Percentiles rank a stretch among this genome's conserved stretches.
Conservation (phyloP, 192 early-diverging fungal species). For the Endogone sp. region DNA sequence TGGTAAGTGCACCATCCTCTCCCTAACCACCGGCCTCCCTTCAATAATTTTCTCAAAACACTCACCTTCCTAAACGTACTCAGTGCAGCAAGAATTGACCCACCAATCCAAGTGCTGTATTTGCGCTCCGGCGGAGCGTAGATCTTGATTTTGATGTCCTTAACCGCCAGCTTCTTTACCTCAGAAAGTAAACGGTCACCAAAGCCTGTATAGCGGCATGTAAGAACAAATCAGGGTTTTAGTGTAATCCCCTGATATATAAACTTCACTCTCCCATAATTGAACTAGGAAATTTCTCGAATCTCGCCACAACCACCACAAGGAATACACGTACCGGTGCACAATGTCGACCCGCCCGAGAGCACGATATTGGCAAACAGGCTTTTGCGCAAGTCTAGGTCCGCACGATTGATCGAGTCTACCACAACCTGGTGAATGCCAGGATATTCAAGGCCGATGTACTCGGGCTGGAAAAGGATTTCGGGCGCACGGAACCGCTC, state of each 20-base stretch:
- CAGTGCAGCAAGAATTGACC: slow-evolving; percentile 90
- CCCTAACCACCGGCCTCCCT: no score
- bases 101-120: slow-evolving; percentile 98
- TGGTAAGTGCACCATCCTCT: no score
- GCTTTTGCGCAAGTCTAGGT: slow-evolving; percentile 89
- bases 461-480: slow-evolving; percentile 92
- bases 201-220: slow-evolving; percentile 81
- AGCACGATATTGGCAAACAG: slow-evolving; percentile 91
- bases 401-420: slow-evolving; percentile 89
- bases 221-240: background rate
- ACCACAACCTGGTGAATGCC: slow-evolving; percentile 93
- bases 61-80: slow-evolving; percentile 94
- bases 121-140: slow-evolving; percentile 96
- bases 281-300: background rate
- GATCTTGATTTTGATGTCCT: slow-evolving; percentile 97
- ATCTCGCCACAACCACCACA: slow-evolving; percentile 29
- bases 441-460: slow-evolving; percentile 88
- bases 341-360: slow-evolving; percentile 96
- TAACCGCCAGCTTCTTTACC: slow-evolving; percentile 83
- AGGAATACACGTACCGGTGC: no score
- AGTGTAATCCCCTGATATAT: background rate
- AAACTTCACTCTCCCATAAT: slow-evolving; percentile 7
- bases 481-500: slow-evolving; percentile 96
- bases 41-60: no score
- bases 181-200: slow-evolving; percentile 91